phyloP scores from a whole-genome alignment of 768 basidiomycete species.

The Inosperma sp. region DNA sequence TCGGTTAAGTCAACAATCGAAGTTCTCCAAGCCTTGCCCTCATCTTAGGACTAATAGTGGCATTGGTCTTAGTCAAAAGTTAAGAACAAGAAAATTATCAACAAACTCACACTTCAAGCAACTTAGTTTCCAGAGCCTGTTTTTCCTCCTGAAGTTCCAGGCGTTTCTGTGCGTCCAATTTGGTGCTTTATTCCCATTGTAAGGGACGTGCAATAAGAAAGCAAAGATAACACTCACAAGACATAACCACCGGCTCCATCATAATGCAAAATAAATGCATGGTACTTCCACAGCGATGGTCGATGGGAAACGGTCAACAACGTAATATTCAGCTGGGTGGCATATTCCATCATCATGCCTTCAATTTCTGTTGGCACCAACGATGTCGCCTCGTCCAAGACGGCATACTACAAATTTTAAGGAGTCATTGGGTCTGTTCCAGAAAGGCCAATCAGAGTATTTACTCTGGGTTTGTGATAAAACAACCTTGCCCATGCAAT shows the following conservation, averaged over 20 bases:
- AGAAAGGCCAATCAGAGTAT: conserved; percentile 9
- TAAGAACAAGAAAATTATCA: neutral
- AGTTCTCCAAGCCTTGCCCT: conserved; percentile 5
- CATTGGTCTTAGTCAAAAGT: neutral
- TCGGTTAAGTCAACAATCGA: too few species aligned
- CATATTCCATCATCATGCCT: conserved; percentile 92
- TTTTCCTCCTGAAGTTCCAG: conserved; percentile 93
- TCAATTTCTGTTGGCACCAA: conserved; percentile 92
- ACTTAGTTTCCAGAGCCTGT: conserved; percentile 76
- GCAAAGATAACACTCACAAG: conserved; percentile 56
- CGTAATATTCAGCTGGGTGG: conserved; percentile 82
- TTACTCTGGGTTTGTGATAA: conserved; percentile 88
- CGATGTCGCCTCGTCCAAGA: conserved; percentile 94
- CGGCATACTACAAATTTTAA: conserved; percentile 70
- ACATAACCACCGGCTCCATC: conserved; percentile 95
- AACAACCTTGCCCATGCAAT: conserved; percentile 96
- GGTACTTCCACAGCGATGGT: conserved; percentile 91
- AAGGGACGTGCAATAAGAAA: conserved; percentile 5
- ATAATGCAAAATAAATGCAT: conserved; percentile 83
- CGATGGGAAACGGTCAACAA: conserved; percentile 94
- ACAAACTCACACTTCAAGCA: conserved; percentile 80
- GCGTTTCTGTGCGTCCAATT: conserved; percentile 84
- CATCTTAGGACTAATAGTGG: neutral
- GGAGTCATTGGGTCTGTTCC: conserved; percentile 4
- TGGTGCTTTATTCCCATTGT: conserved; percentile 63